These are phyloP conservation scores for Mucuna pruriens DNA, from an alignment of 306 rosid genomes.

Conservation along the genomic window DNA sequence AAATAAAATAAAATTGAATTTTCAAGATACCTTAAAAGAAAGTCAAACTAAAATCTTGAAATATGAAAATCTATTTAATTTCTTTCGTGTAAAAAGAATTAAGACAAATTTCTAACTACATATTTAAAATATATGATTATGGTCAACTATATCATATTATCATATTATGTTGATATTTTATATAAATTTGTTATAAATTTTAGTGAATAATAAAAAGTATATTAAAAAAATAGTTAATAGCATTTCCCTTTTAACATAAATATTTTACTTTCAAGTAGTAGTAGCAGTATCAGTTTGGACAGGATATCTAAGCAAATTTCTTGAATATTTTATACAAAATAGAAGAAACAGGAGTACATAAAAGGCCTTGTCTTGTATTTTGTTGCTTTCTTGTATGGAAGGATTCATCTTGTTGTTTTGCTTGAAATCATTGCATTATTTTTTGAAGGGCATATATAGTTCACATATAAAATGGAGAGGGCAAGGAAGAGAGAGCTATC, in stretches of 20 bases:
- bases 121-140: too few relatives aligned
- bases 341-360: constrained; percentile 22
- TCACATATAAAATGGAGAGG: constrained; percentile 51
- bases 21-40: too few relatives aligned
- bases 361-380: constrained; percentile 51
- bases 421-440: constrained; percentile 36
- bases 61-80: too few relatives aligned
- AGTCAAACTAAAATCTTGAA: too few relatives aligned
- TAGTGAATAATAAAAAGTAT: too few relatives aligned
- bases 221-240: too few relatives aligned
- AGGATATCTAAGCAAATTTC: neutral
- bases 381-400: constrained; percentile 62
- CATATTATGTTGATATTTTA: too few relatives aligned
- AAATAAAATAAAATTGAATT: too few relatives aligned
- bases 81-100: too few relatives aligned
- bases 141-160: too few relatives aligned
- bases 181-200: too few relatives aligned
- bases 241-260: neutral
- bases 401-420: constrained; percentile 50
- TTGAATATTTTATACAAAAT: constrained; percentile 23
- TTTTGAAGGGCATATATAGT: constrained; percentile 27
- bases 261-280: neutral
- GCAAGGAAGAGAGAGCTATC: constrained; percentile 27
- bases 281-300: neutral
- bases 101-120: too few relatives aligned